Base-by-base conservation (phyloP, 1,139 yeast genomes). In the Saccharomyces pastorianus region DNA sequence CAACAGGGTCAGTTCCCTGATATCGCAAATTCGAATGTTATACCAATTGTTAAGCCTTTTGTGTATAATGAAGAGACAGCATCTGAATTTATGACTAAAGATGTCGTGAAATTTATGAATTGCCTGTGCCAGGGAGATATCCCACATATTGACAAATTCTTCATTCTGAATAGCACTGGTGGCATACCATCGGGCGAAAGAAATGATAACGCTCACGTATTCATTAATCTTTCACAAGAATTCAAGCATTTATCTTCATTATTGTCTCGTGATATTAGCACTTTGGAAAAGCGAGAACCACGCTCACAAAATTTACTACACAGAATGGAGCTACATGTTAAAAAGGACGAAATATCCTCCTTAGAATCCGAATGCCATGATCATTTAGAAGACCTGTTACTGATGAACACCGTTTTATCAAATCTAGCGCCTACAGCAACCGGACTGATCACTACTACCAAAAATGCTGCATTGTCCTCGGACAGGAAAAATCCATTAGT, bases 151-250 rank as follows among this genome's bases (percentile, higher is more conserved):
- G 98, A 93, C 59, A 93, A 93, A 61, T 72, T 93, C 31, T 82
- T 93, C 7, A 81, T 85, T 60, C 74, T 93, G 31, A 97, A 90
- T 61, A 82, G 84, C 0, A 68, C 79, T 13, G 99, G 99, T 1
- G 99, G 99, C 0, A 85, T 89, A 9, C 98, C 98, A 0, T 85
- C 95, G 0, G 75, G 83, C 34, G 96, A 90, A 65, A 75, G 98
- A 58, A 79, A 81, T 55, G 83, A 85, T 53, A 83, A 93, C 3
- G 82, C 96, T 26, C 99, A 93, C 70, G 96, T 93, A 0, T 86
- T 85, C 58, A 84, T 93, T 58, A 93, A 93, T 65, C 71, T 93
- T 49, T 79, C 84, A 6, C 98, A 93, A 68, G 99, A 93, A 64
- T 85, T 79, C 61, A 76, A 82, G 0, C 85, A 79, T 53, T 81